phyloP scores from a whole-genome alignment of 768 basidiomycete species.

The Macrolepiota dolichaula region DNA sequence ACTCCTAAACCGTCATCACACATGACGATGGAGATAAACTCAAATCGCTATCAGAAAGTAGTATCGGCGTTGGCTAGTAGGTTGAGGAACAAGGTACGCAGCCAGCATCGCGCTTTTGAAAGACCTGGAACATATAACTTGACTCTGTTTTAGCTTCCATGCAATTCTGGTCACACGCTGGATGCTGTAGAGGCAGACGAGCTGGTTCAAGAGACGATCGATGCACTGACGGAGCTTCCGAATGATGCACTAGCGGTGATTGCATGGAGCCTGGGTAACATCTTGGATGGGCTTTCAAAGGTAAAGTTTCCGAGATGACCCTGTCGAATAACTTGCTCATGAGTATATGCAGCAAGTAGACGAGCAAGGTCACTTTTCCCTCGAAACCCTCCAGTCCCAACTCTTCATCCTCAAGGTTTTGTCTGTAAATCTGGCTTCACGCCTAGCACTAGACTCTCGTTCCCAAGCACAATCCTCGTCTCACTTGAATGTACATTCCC shows the following conservation, averaged over 20 bases:
- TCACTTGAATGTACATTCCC: slow-evolving; percentile 30
- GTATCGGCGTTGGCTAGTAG: slow-evolving; percentile 78
- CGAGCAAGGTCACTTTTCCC: slow-evolving; percentile 46
- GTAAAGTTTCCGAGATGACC: slow-evolving; percentile 33
- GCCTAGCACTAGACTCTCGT: slow-evolving; percentile 56
- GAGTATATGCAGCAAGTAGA: slow-evolving; percentile 46
- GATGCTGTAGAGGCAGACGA: slow-evolving; percentile 73
- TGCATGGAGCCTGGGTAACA: slow-evolving; percentile 70
- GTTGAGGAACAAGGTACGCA: slow-evolving; percentile 72
- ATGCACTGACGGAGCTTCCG: slow-evolving; percentile 78
- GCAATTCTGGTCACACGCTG: slow-evolving; percentile 73
- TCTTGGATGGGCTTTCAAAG: slow-evolving; percentile 75
- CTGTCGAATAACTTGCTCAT: slow-evolving; percentile 4
- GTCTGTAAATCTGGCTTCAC: slow-evolving; percentile 71
- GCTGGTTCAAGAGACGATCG: slow-evolving; percentile 72
- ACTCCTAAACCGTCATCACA: slow-evolving; percentile 28
- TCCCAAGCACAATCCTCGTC: slow-evolving; percentile 25
- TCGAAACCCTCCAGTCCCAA: slow-evolving; percentile 83
- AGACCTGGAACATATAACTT: slow-evolving; percentile 2
- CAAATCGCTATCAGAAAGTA: slow-evolving; percentile 77
- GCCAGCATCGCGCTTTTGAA: slow-evolving; percentile 1
- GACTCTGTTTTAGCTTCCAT: slow-evolving; percentile 63
- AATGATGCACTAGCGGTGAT: slow-evolving; percentile 78
- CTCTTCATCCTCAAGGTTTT: slow-evolving; percentile 83
- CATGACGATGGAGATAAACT: slow-evolving; percentile 15